phyloP scores from a whole-genome alignment of 805 yeast species.

The Myxozyma neotropica region DNA sequence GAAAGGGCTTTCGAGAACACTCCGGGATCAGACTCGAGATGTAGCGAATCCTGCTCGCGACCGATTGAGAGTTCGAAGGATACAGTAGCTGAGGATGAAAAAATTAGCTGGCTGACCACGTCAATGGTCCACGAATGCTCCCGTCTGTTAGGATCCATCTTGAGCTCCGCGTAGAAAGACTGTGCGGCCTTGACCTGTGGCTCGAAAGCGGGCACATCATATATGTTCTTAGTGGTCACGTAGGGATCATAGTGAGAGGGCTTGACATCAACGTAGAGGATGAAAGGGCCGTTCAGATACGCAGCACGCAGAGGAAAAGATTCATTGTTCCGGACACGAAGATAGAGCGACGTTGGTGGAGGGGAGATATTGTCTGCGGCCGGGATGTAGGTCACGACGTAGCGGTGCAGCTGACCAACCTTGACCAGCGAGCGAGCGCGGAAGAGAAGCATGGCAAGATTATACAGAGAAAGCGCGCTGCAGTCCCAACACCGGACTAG shows the following conservation, averaged over 20 bases:
- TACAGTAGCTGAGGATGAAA: slow-evolving; percentile 68
- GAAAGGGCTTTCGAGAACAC: slow-evolving; percentile 30
- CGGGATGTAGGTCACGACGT: slow-evolving; percentile 56
- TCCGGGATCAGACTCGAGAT: slow-evolving; percentile 33
- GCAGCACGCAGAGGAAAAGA: slow-evolving; percentile 59
- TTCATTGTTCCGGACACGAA: slow-evolving; percentile 28
- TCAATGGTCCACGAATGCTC: slow-evolving; percentile 77
- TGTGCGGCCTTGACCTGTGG: slow-evolving; percentile 72
- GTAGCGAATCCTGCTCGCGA: slow-evolving; percentile 36
- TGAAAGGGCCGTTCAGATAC: slow-evolving; percentile 84
- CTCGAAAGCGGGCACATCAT: slow-evolving; percentile 43
- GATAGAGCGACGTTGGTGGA: slow-evolving; percentile 18
- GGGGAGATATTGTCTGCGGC: slow-evolving; percentile 28
- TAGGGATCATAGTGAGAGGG: slow-evolving; percentile 64
- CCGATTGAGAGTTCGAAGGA: slow-evolving; percentile 64
- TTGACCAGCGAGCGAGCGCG: slow-evolving; percentile 46
- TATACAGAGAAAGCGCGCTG: neutral
- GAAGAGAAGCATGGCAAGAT: slow-evolving; percentile 35
- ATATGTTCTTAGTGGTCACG: slow-evolving; percentile 45
- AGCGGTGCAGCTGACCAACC: slow-evolving; percentile 65
- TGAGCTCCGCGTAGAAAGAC: slow-evolving; percentile 59
- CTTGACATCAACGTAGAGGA: slow-evolving; percentile 79
- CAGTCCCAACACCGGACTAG: no score
- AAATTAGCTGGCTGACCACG: slow-evolving; percentile 75
- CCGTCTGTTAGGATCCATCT: slow-evolving; percentile 47